Conservation (phyloP, 2,329 filamentous ascomycete genomes). For the Ophiocordyceps camponoti-floridani region DNA sequence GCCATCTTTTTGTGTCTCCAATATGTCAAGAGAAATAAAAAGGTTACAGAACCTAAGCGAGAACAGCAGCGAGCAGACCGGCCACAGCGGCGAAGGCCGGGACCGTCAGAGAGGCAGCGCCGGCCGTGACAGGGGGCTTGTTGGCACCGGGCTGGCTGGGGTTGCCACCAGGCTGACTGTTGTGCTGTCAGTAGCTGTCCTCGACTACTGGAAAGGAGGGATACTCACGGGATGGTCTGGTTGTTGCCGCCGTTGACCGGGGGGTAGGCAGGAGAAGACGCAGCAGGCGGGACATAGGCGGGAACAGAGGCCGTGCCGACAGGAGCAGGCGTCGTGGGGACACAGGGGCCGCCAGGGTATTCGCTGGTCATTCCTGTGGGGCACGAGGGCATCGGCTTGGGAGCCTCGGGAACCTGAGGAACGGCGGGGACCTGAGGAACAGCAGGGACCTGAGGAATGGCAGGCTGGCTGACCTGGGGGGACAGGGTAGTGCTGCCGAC, state of each 20-base stretch:
- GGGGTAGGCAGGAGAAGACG: slow-evolving; percentile 17
- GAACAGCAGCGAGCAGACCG: slow-evolving; percentile 34
- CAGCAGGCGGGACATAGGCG: slow-evolving; percentile 17
- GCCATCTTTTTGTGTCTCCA: not conserved
- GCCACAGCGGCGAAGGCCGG: slow-evolving; percentile 35
- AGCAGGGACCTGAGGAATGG: slow-evolving; percentile 1
- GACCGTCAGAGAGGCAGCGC: slow-evolving; percentile 33
- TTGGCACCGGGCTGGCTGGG: not conserved
- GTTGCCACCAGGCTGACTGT: slow-evolving; percentile 9
- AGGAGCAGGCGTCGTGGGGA: slow-evolving; percentile 8
- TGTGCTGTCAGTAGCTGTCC: not conserved
- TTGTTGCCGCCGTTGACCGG: slow-evolving; percentile 19
- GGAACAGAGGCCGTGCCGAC: slow-evolving; percentile 12
- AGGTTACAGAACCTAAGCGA: slow-evolving; percentile 26
- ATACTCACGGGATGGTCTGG: not conserved
- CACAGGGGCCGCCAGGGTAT: slow-evolving; percentile 23
- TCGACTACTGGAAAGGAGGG: not conserved
- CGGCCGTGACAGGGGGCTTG: slow-evolving; percentile 25
- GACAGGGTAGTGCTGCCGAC: not conserved
- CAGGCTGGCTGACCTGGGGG: not conserved
- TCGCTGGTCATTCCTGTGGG: slow-evolving; percentile 9
- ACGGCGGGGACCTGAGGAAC: slow-evolving; percentile 2
- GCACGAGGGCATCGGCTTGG: slow-evolving; percentile 2
- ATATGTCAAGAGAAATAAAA: not conserved
- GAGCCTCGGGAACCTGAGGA: slow-evolving; percentile 7